A percentile compares a stretch with the other conserved stretches of the same genome.
Evolutionary conservation across 192 early-diverging fungal species (phyloP).

Genomic region (Coemansia sp.): DNA sequence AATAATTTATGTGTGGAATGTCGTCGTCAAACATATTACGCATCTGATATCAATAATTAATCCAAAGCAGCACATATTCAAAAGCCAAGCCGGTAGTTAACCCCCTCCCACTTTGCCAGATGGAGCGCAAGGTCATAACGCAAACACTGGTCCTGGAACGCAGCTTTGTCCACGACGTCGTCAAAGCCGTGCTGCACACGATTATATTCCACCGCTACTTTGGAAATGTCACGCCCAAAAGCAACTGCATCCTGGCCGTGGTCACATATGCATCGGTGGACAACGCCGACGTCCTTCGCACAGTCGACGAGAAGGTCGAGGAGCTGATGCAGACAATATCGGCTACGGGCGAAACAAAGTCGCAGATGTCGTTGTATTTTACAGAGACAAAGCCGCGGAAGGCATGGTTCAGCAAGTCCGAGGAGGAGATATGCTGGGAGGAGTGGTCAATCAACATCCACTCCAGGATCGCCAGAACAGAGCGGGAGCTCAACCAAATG

Average conservation of each 20-base stretch:
- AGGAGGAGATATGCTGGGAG: conserved; percentile 54
- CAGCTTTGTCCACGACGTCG: conserved; percentile 23
- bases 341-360: conserved; percentile 15
- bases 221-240: conserved; percentile 41
- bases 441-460: conserved; percentile 38
- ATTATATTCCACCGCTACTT: conserved; percentile 48
- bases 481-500: conserved; percentile 21
- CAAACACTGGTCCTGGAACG: conserved; percentile 34
- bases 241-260: conserved; percentile 19
- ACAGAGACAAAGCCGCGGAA: conserved; percentile 41
- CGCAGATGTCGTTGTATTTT: conserved; percentile 43
- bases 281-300: conserved; percentile 12
- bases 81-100: too few relatives aligned
- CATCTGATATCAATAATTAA: too few relatives aligned
- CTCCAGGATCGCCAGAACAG: conserved; percentile 14
- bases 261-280: conserved; percentile 44
- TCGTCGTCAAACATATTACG: too few relatives aligned
- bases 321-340: conserved; percentile 50
- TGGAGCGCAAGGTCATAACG: conserved; percentile 30
- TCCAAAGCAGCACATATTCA: too few relatives aligned
- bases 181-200: conserved; percentile 40
- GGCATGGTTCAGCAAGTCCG: conserved; percentile 50
- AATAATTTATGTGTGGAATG: too few relatives aligned
- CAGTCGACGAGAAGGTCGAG: conserved; percentile 28
- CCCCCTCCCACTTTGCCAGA: neutral